A percentile compares a stretch with the other conserved stretches of the same genome.
These are phyloP conservation scores for Stagonosporopsis cucurbitacearum DNA, from an alignment of 2,329 filamentous ascomycete species.

Conservation along the genomic window DNA sequence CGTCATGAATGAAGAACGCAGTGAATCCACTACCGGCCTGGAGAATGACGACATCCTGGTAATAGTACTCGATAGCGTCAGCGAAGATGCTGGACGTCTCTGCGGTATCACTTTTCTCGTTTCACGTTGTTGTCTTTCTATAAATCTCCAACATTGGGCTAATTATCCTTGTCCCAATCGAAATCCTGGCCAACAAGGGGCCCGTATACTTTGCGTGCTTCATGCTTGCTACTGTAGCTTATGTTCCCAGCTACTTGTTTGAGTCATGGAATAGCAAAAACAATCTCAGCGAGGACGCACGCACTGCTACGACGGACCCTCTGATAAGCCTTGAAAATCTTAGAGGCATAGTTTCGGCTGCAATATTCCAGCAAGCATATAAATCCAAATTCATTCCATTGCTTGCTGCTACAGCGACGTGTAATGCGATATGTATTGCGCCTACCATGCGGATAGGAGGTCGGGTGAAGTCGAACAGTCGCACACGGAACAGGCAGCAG, in stretches of 20 bases:
- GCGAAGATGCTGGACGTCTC: constrained; percentile 42
- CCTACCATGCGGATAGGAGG: constrained; percentile 50
- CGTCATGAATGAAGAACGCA: constrained; percentile 5
- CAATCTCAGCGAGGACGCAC: constrained; percentile 57
- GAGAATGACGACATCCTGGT: constrained; percentile 3
- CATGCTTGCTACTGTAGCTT: constrained; percentile 54
- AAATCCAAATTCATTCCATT: constrained; percentile 59
- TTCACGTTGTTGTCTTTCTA: constrained; percentile 54
- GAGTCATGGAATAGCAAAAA: constrained; percentile 62
- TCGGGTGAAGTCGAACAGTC: constrained; percentile 58
- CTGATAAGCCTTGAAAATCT: constrained; percentile 59
- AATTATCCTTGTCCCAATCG: constrained; percentile 54
- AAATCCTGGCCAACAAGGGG: constrained; percentile 51
- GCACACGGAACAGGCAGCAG: constrained; percentile 48
- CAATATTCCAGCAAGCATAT: constrained; percentile 57
- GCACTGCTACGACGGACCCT: constrained; percentile 58
- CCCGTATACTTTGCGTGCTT: constrained; percentile 61
- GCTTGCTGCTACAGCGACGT: constrained; percentile 52
- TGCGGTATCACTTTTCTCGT: constrained; percentile 41
- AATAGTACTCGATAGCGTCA: constrained; percentile 20
- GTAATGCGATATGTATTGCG: constrained; percentile 53
- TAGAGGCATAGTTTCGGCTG: constrained; percentile 55
- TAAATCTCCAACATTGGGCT: constrained; percentile 53
- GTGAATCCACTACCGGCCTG: constrained; percentile 9
- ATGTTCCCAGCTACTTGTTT: constrained; percentile 57